Evolutionary conservation across 2,329 filamentous ascomycete genomes (phyloP), one percentile per base, ranked within the genome.

Genomic region (Cladophialophora exuberans): DNA sequence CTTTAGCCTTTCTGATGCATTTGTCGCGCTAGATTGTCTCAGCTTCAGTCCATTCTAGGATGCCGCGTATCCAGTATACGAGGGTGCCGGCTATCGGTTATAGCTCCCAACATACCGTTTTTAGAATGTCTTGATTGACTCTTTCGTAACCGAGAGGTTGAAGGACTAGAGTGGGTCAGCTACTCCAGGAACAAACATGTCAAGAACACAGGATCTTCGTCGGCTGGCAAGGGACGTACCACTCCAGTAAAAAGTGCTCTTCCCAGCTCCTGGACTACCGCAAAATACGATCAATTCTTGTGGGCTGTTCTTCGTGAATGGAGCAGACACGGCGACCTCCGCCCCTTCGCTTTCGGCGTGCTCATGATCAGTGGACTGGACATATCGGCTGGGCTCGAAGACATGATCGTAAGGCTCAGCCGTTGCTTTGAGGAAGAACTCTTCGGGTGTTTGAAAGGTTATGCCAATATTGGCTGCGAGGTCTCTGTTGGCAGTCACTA

Each of bases 111-210:
- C 76, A 62, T 73, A 84, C 79, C 25, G 83, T 87, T 72, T 96
- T 96, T 42, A 97, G 78, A 1, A 80, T 83, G 71, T 97, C 94
- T 74, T 97, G 94, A 65, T 97, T 99, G 25, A 97, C 83, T 43
- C 94, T 83, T 67, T 84, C 82, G 69, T 96, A 97, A 3, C 86
- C 88, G 23, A 94, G 73, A 20, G 88, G 88, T 68, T 91, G 79
- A 30, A 97, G 76, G 61, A 88, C 76, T 10, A n/a, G 17, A 13
- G n/a, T 20, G 22, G 15, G 26, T 18, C 15, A 42, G 23, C 20
- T 42, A n/a, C 18, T 22, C 39, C 26, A 4, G 17, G 39, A 2
- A 42, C 11, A 20, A 7, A 15, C 6, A 10, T 20, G 6, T 11
- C 15, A 39, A 2, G 7, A 20, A 39, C n/a, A n/a, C n/a, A n/a